A percentile compares a stretch with the other conserved stretches of the same genome.
phyloP scores from a whole-genome alignment of 345 rosid genomes.

The Eucalyptus erythrocorys region DNA sequence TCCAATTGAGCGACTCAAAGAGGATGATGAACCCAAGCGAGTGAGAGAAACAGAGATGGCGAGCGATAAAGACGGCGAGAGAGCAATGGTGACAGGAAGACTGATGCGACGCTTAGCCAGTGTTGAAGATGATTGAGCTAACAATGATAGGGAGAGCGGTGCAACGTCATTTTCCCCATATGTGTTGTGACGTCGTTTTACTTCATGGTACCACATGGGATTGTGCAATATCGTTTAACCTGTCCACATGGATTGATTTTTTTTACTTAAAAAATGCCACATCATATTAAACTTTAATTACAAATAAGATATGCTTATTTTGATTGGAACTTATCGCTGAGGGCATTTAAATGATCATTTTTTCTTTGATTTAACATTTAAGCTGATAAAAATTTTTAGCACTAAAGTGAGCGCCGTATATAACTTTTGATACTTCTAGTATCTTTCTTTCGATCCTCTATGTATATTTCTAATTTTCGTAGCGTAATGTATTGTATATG shows the following conservation, averaged over 20 bases:
- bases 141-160: neutral
- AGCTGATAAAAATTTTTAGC: accelerated
- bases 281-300: neutral
- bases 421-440: neutral
- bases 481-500: neutral
- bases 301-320: neutral
- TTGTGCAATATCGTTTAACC: neutral
- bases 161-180: neutral
- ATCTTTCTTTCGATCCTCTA: neutral
- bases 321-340: accelerated
- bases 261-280: neutral
- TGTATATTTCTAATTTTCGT: neutral
- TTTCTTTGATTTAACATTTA: no score
- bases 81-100: neutral
- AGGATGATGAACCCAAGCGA: neutral
- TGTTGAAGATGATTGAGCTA: neutral
- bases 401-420: accelerated
- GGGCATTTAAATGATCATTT: neutral
- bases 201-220: neutral
- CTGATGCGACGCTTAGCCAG: neutral
- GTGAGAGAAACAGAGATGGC: neutral
- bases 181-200: neutral
- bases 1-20: neutral
- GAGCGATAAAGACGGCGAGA: neutral
- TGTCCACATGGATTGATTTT: neutral